Conservation (phyloP, 1,284 basidiomycete species). For the Chalciporus sp. region DNA sequence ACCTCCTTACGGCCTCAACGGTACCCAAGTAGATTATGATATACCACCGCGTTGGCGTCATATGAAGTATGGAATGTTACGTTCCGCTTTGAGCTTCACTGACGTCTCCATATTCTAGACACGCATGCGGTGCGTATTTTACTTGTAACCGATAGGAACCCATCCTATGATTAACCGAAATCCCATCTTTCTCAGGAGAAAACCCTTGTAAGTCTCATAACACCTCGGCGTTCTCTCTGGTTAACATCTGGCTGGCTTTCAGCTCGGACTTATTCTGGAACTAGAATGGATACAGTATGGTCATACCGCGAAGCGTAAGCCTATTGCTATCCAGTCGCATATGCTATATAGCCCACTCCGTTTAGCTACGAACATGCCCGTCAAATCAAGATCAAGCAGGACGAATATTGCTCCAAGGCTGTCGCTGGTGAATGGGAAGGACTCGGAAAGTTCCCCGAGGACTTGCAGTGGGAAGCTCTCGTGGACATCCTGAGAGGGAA, state of each 20-base stretch:
- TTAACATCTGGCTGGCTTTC: conserved; percentile 7
- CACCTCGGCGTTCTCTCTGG: background rate
- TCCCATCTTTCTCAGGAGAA: conserved; percentile 20
- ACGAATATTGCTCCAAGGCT: conserved; percentile 64
- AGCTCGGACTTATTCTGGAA: conserved; percentile 28
- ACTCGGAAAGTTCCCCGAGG: conserved; percentile 69
- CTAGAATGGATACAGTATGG: conserved; percentile 56
- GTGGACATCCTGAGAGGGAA: conserved; percentile 81
- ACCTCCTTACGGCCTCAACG: conserved; percentile 43
- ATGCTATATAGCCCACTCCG: conserved; percentile 23
- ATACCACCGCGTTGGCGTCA: conserved; percentile 48
- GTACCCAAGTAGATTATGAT: conserved; percentile 28
- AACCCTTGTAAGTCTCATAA: conserved; percentile 19
- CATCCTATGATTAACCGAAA: background rate
- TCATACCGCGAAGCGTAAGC: conserved; percentile 50
- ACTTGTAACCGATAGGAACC: background rate
- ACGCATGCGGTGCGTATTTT: conserved; percentile 43
- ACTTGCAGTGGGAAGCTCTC: conserved; percentile 79
- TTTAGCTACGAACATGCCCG: conserved; percentile 39
- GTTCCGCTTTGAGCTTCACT: background rate
- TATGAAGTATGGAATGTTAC: conserved; percentile 39
- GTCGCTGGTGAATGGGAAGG: conserved; percentile 58
- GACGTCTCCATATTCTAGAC: conserved; percentile 31
- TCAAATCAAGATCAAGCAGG: conserved; percentile 73
- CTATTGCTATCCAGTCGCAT: background rate